Evolutionary conservation across 2,329 filamentous ascomycete genomes (phyloP).

Genomic region (Tolypocladium tropicale): DNA sequence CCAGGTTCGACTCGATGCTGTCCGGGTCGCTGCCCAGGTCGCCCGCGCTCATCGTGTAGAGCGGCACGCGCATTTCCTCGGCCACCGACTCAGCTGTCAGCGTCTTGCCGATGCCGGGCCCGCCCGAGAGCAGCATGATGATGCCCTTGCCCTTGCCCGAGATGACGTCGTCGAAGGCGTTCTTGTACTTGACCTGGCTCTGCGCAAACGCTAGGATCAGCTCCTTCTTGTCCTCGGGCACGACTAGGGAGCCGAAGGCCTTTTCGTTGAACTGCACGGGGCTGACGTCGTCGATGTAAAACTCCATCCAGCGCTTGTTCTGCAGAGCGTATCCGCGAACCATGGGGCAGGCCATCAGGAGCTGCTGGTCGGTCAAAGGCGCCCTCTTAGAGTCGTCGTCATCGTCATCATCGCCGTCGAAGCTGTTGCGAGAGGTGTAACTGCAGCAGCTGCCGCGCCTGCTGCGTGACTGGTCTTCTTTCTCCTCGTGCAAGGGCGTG

Average conservation of each 20-base stretch:
- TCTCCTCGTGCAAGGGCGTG: slow-evolving; percentile 1
- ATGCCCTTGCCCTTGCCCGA: slow-evolving; percentile 40
- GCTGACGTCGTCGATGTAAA: slow-evolving; percentile 33
- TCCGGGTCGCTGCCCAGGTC: slow-evolving; percentile 59
- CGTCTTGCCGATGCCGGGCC: slow-evolving; percentile 40
- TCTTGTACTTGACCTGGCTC: slow-evolving; percentile 30
- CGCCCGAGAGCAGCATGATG: slow-evolving; percentile 37
- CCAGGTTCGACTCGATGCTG: slow-evolving; percentile 52
- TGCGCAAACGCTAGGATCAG: slow-evolving; percentile 40
- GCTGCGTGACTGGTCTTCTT: not conserved
- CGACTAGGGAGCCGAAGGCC: slow-evolving; percentile 38
- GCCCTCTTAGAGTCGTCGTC: slow-evolving; percentile 13
- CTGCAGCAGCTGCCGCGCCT: not conserved
- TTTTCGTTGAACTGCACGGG: slow-evolving; percentile 37
- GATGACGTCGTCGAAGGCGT: slow-evolving; percentile 41
- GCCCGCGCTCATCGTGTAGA: slow-evolving; percentile 48
- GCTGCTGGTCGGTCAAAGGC: slow-evolving; percentile 26
- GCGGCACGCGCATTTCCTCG: slow-evolving; percentile 35
- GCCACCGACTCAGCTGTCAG: slow-evolving; percentile 38
- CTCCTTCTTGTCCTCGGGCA: slow-evolving; percentile 38
- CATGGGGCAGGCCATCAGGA: slow-evolving; percentile 27
- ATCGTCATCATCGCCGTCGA: not conserved
- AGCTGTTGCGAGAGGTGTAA: accelerated
- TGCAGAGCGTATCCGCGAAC: slow-evolving; percentile 39
- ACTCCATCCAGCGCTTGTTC: slow-evolving; percentile 37